Conservation (phyloP, 331 rosid genomes). For the Pyrus hybrid region DNA sequence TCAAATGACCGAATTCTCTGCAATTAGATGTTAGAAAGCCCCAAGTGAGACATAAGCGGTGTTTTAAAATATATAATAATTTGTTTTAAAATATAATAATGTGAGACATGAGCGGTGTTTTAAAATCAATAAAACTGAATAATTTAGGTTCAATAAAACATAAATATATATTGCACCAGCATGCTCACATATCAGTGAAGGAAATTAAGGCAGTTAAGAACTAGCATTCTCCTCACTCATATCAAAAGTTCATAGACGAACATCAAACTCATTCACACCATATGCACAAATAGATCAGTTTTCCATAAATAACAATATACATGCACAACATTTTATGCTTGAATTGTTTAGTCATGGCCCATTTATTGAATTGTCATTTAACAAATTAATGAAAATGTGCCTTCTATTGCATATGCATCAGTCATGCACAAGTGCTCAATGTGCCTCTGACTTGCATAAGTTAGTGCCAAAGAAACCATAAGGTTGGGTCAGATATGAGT, state of each 20-base stretch:
- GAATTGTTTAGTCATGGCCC: background rate
- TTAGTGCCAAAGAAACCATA: background rate
- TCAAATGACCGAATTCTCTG: constrained; percentile 58
- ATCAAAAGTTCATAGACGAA: background rate
- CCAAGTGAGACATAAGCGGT: background rate
- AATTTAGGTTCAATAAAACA: background rate
- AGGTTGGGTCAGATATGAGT: background rate
- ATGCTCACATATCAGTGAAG: background rate
- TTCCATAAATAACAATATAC: too few relatives aligned
- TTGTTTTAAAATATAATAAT: background rate
- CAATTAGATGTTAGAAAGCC: constrained; percentile 9
- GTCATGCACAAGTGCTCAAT: background rate
- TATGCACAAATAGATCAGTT: background rate
- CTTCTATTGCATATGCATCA: background rate
- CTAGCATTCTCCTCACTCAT: background rate
- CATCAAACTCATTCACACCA: background rate
- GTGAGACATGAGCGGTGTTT: background rate
- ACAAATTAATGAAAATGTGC: too few relatives aligned
- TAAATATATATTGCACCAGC: background rate
- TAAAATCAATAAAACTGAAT: background rate
- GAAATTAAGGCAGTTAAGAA: background rate
- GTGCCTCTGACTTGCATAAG: background rate
- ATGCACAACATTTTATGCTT: background rate
- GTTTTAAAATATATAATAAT: background rate
- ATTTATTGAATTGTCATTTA: background rate